Conservation (phyloP, 495 filamentous ascomycete genomes). For the Penicillium longicatenatum region DNA sequence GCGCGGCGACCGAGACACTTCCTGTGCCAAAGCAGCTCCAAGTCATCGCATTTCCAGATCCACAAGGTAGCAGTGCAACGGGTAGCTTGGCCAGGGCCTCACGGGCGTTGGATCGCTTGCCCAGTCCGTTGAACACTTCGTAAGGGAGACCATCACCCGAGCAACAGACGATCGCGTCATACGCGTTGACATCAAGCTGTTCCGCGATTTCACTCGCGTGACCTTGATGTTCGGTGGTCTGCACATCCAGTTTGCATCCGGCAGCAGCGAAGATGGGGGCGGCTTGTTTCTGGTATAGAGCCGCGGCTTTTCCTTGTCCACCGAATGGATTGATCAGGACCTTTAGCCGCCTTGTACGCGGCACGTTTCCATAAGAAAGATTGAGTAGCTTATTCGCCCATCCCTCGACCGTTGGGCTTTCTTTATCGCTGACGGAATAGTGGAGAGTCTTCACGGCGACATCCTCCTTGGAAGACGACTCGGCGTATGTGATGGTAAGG, state of each 20-base stretch:
- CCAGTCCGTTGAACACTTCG: conserved; percentile 94
- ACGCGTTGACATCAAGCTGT: conserved; percentile 74
- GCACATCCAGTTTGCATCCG: conserved; percentile 72
- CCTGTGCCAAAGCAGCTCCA: conserved; percentile 84
- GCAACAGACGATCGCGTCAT: conserved; percentile 83
- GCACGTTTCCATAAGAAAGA: conserved; percentile 70
- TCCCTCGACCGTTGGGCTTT: conserved; percentile 48
- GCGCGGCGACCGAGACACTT: conserved; percentile 71
- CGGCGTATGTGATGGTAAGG: conserved; percentile 78
- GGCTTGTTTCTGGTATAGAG: conserved; percentile 73
- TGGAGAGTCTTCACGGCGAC: conserved; percentile 59
- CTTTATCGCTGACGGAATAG: conserved; percentile 59
- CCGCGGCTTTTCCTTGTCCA: conserved; percentile 75
- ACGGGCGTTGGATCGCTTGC: conserved; percentile 69
- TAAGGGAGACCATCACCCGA: conserved; percentile 92
- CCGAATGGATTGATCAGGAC: conserved; percentile 90
- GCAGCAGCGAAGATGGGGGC: conserved; percentile 85
- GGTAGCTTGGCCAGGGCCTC: conserved; percentile 78
- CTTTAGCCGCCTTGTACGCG: conserved; percentile 74
- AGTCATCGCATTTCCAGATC: conserved; percentile 91
- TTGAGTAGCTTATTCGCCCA: conserved; percentile 69
- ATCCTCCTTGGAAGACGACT: conserved; percentile 53
- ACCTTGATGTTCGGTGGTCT: conserved; percentile 68
- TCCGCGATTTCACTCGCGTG: conserved; percentile 81
- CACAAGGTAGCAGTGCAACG: conserved; percentile 87